Base-by-base conservation (phyloP, 176 grass and related monocot genomes). In the Eragrostis nindensis region DNA sequence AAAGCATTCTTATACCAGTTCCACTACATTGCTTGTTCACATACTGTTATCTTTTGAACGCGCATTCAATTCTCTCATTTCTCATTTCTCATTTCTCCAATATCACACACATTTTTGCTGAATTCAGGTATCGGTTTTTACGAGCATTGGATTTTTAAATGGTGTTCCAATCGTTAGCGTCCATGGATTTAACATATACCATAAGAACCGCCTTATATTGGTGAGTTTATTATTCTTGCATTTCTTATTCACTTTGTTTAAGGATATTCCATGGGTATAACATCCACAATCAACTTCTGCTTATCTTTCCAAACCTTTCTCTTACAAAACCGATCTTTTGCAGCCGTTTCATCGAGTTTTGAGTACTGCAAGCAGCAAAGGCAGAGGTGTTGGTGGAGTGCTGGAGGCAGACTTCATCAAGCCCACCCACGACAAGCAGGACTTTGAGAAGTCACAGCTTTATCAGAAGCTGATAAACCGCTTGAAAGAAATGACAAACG, bases 161-260 rank as follows among this genome's bases (percentile, higher is more conserved):
- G 90, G 84, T 10, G 15, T 83, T 59, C 90, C 86, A 68, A 38
- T n/a, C 25, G 19, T 92, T 42, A 84, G 55, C 9, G 49, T 92
- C 9, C 90, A 92, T 26, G 90, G 90, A 63, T 92, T 92, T 70
- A 92, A 86, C 61, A 92, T 92, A 54, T 92, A 92, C 68, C 75
- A 92, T 17, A 86, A 49, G 76, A 92, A 89, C 49, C 90, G 90
- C 66, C 87, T 89, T 54, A 84, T 92, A 71, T 80, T 89, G 86
- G 83, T 89, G 75, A 83, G 74, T 17, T 62, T 56, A 26, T 66
- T 6, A 45, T 57, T 68, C 30, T 42, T 80, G 8, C 46, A 79
- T 44, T 38, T 4, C 5, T 25, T 25, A 1, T 61, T n/a, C n/a
- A n/a, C n/a, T n/a, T 86, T 62, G 11, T 53, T 62, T n/a, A n/a